These are phyloP conservation scores for Tilletia setariae DNA, from an alignment of 1,284 basidiomycete genomes.

Conservation along the genomic window DNA sequence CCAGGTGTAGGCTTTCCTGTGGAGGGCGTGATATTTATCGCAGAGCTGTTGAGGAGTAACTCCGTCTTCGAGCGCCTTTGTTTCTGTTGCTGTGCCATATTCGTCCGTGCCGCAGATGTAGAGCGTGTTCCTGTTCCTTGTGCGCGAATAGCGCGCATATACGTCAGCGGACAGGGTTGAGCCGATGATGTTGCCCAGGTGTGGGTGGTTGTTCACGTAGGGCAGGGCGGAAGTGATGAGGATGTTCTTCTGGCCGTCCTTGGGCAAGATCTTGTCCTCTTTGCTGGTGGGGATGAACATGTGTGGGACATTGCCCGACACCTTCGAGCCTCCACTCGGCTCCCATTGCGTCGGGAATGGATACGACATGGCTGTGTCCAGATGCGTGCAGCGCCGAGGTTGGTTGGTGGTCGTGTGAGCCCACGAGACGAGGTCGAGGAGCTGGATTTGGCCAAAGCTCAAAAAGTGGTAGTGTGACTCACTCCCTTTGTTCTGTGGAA, in stretches of 20 bases:
- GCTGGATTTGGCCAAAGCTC: too few species aligned
- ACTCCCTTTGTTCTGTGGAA: too few species aligned
- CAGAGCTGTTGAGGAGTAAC: constrained; percentile 81
- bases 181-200: constrained; percentile 98
- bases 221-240: constrained; percentile 94
- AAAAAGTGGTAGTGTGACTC: too few species aligned
- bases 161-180: constrained; percentile 94
- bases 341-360: neutral
- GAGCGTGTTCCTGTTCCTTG: constrained; percentile 58
- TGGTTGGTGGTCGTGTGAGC: too few species aligned
- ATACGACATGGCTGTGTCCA: neutral
- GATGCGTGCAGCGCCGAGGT: neutral
- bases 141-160: constrained; percentile 75
- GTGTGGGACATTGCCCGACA: neutral
- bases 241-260: constrained; percentile 56
- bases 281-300: constrained; percentile 6
- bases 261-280: constrained; percentile 37
- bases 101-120: constrained; percentile 98
- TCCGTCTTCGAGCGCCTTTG: constrained; percentile 90
- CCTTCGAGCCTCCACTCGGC: neutral
- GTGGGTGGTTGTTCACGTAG: constrained; percentile 97
- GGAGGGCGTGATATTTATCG: constrained; percentile 87
- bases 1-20: constrained; percentile 92
- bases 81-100: constrained; percentile 98
- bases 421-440: too few species aligned